Evolutionary conservation across 306 rosid genomes (phyloP).

Genomic region (Vicia faba): DNA sequence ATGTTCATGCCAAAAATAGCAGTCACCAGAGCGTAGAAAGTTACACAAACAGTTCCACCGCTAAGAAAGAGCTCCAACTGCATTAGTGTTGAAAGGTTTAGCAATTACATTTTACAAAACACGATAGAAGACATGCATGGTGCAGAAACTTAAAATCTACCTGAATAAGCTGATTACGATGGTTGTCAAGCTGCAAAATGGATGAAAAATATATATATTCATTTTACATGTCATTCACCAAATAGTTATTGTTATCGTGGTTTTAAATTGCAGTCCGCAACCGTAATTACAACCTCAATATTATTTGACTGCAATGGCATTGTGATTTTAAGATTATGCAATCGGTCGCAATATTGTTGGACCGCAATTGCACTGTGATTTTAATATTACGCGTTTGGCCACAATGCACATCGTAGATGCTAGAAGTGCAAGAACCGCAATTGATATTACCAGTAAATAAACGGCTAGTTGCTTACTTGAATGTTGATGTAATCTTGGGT

Average conservation of each 20-base stretch:
- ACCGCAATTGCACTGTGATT: too few species aligned
- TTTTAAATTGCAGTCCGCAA: background rate
- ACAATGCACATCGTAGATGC: conserved; percentile 38
- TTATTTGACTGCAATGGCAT: too few species aligned
- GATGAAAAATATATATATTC: background rate
- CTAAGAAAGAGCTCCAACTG: conserved; percentile 86
- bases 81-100: conserved; percentile 34
- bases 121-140: conserved; percentile 1
- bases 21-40: conserved; percentile 64
- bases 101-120: conserved; percentile 14
- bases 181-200: conserved; percentile 74
- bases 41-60: conserved; percentile 67
- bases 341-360: too few species aligned
- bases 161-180: conserved; percentile 72
- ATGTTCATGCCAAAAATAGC: conserved; percentile 86
- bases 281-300: too few species aligned
- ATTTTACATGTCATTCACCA: conserved; percentile 11
- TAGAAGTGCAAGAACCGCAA: too few species aligned
- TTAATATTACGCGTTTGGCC: conserved; percentile 12
- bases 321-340: too few species aligned
- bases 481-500: conserved; percentile 87
- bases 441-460: background rate
- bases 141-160: conserved; percentile 44
- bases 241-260: conserved; percentile 28
- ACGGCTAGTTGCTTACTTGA: conserved; percentile 56